Evolutionary conservation across 163 green algal genomes (phyloP).

Genomic region (Smithsoniella earleae): DNA sequence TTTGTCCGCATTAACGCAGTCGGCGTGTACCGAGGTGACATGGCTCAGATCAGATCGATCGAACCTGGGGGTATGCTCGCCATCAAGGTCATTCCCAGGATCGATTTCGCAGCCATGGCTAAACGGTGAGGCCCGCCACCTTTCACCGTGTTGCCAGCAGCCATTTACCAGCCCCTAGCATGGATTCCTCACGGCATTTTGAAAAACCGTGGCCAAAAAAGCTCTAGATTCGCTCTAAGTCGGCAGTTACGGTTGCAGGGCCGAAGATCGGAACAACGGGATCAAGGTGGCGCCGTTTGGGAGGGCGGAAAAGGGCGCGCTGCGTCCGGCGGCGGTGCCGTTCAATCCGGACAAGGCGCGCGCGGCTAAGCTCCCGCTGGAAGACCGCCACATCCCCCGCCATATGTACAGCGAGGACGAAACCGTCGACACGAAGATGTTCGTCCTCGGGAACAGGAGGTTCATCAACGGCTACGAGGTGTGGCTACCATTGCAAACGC

Average conservation of each 20-base stretch:
- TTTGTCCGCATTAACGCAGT: background rate
- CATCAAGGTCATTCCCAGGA: slow-evolving; percentile 10
- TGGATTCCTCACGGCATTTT: too few relatives aligned
- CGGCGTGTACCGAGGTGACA: slow-evolving; percentile 12
- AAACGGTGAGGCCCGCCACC: background rate
- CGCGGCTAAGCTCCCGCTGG: background rate
- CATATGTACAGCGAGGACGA: background rate
- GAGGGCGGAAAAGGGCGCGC: background rate
- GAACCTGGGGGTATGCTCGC: background rate
- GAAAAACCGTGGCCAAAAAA: too few relatives aligned
- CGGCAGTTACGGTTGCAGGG: background rate
- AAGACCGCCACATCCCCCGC: background rate
- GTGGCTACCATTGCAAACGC: too few relatives aligned
- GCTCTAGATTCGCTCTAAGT: background rate
- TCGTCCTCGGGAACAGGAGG: background rate
- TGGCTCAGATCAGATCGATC: background rate
- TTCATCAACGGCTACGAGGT: slow-evolving; percentile 22
- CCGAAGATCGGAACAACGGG: background rate
- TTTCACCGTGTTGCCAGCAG: too few relatives aligned
- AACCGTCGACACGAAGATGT: background rate
- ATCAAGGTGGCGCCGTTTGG: background rate
- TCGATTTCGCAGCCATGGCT: slow-evolving; percentile 16
- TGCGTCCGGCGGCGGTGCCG: background rate
- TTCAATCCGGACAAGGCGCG: background rate
- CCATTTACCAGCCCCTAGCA: too few relatives aligned